These are phyloP conservation scores for Fusarium subtropicale DNA, from an alignment of 2,329 filamentous ascomycete species.

Conservation along the genomic window DNA sequence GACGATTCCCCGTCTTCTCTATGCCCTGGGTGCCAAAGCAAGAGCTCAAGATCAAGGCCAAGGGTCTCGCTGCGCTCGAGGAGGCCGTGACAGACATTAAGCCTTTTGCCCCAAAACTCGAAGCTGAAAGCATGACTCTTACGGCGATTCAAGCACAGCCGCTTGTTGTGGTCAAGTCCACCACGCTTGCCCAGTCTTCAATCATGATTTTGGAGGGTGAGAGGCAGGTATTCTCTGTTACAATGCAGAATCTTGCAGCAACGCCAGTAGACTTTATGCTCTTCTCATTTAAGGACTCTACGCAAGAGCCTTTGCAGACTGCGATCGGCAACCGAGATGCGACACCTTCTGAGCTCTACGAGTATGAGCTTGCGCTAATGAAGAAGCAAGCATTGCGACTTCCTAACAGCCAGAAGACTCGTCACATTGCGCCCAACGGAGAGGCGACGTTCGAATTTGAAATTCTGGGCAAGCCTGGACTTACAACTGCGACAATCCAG, in stretches of 20 bases:
- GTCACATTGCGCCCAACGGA: conserved; percentile 74
- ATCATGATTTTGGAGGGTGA: conserved; percentile 96
- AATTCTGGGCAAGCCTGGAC: conserved; percentile 85
- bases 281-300: conserved; percentile 91
- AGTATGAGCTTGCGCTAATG: conserved; percentile 83
- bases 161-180: conserved; percentile 77
- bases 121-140: conserved; percentile 67
- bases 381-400: conserved; percentile 76
- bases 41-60: conserved; percentile 80
- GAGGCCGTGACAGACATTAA: conserved; percentile 55
- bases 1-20: conserved; percentile 85
- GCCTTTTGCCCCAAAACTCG: conserved; percentile 57
- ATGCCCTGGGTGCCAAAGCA: conserved; percentile 78
- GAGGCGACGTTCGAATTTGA: conserved; percentile 83
- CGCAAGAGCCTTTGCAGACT: conserved; percentile 79
- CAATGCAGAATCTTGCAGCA: conserved; percentile 80
- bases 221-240: conserved; percentile 79
- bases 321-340: conserved; percentile 82
- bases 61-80: conserved; percentile 71
- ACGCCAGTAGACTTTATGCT: conserved; percentile 85
- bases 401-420: conserved; percentile 63
- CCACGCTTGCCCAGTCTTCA: conserved; percentile 83
- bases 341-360: conserved; percentile 82
- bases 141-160: conserved; percentile 86
- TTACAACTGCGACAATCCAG: conserved; percentile 82